Base-by-base conservation (phyloP, 2,329 filamentous ascomycete species). In the Beauveria sp. region DNA sequence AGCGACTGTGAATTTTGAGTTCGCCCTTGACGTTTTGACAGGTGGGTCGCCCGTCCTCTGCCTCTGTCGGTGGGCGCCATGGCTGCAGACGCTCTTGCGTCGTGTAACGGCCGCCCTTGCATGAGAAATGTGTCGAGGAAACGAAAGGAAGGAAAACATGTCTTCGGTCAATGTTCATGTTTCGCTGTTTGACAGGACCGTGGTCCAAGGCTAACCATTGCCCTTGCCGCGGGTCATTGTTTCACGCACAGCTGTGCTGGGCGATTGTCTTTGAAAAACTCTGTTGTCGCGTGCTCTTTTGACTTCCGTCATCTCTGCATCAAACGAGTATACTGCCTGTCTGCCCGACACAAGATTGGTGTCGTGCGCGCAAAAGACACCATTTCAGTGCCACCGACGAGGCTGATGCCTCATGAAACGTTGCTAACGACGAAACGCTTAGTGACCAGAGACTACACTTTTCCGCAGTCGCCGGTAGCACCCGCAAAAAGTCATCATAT, bases 41-140 rank as follows among this genome's bases (percentile, higher is more conserved):
- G 58, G 58, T 60, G 58, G 58, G 58, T 60, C 50, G 14, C 40
- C 40, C 24, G 42, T 45, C 22, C 47, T 42, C 24, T 43, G 42
- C 42, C 30, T 60, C 58, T 53, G 50, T 60, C 28, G 20, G 49
- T 40, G 40, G 20, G 10, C 28, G 49, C 47, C 24, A 24, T 38
- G 26, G 20, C 14, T 38, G 26, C 16, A 45, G 30, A 52, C 38
- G 24, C 40, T 34, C 22, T 22, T 12, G 53, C 26, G 8, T 14
- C 20, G 40, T 28, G 30, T 10, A 47, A 54, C 58, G 58, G 49
- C 14, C 28, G 49, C 50, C n/a, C 14, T 40, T 47, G 40, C 58
- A 28, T 47, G 18, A 42, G 12, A 24, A 24, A 6, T 12, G 10
- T 20, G 30, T n/a, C 43, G 55, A 42, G 20, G 22, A 22, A 50